Evolutionary conservation across 116 monocot genomes (phyloP), one percentile per base, ranked within the genome.

Genomic region (Posidonia oceanica): DNA sequence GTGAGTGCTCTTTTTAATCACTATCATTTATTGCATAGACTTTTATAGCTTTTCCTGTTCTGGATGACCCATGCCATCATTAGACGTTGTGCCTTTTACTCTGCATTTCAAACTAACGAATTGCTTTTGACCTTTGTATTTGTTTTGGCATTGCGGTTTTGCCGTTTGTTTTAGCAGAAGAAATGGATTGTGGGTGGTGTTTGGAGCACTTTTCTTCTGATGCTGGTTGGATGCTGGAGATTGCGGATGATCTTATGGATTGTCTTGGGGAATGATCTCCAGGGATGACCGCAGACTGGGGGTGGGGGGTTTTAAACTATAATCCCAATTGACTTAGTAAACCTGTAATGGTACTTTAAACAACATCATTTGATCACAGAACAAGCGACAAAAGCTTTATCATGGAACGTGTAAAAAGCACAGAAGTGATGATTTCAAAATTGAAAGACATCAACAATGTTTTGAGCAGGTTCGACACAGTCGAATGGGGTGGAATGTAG

Each of bases 1-100:
- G 86, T 86, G 83, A 86, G 86, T 83, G 77, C 69, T 75, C 38
- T 76, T 61, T 29, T 67, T 69, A 59, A 36, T 68, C 53, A 68
- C 54, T 51, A 54, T 53, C 23, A 52, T 18, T 53, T 51, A 23
- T 29, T 68, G 68, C 53, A 52, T 29, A 48, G 12, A 21, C 4
- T 14, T 21, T 29, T 53, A 23, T 68, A 5, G 15, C 52, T 68
- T 36, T 68, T 29, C 29, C 10, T 39, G 41, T 65, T 65, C 14
- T 38, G 39, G 3, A 42, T 64, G 64, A 3, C 18, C 14, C 40
- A 7, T 64, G 16, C 17, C 36, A 36, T 66, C 66, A 66, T 41
- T 40, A 66, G 41, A 66, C 2, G 10, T 7, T 61, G 23, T 36
- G 36, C 21, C 12, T 29, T 61, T 36, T 61, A 12, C 48, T 48